Percentiles rank a stretch among this genome's conserved stretches.
Conservation (phyloP, 2,329 filamentous ascomycete species). For the Leptographium radiaticola region DNA sequence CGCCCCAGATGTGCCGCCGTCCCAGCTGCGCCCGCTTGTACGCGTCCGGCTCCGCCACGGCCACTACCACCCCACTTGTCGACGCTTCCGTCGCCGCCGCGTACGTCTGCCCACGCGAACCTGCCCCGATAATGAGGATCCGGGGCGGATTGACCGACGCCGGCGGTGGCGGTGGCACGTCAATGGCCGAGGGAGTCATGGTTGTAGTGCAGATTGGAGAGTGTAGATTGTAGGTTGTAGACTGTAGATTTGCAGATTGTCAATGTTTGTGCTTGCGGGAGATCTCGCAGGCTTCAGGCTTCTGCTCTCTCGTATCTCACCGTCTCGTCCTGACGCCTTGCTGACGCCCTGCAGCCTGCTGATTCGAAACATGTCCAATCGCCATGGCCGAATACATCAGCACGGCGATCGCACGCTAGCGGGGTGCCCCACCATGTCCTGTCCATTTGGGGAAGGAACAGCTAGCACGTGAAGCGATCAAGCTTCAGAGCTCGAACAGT, state of each 20-base stretch:
- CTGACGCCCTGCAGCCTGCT: neutral
- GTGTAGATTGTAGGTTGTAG: neutral
- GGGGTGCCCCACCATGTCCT: neutral
- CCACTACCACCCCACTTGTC: slow-evolving; percentile 55
- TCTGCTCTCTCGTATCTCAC: neutral
- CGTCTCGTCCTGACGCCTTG: too few species aligned
- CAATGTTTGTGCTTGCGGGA: neutral
- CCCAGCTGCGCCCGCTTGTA: slow-evolving; percentile 68
- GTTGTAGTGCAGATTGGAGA: neutral
- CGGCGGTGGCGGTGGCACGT: slow-evolving; percentile 19
- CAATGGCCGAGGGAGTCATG: neutral
- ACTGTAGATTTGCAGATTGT: neutral
- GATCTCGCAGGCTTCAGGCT: neutral
- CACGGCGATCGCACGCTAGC: neutral
- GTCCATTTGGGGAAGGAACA: neutral
- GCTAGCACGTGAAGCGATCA: neutral
- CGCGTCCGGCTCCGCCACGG: slow-evolving; percentile 67
- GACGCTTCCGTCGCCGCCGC: slow-evolving; percentile 52
- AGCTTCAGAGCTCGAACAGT: too few species aligned
- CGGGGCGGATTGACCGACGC: slow-evolving; percentile 42
- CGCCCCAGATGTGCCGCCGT: slow-evolving; percentile 58
- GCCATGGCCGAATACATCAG: slow-evolving; percentile 5
- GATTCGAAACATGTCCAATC: slow-evolving; percentile 1
- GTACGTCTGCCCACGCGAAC: slow-evolving; percentile 65
- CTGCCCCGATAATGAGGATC: slow-evolving; percentile 71